These are phyloP conservation scores for Saccharomycopsis malanga DNA, from an alignment of 805 yeast genomes.

Conservation along the genomic window DNA sequence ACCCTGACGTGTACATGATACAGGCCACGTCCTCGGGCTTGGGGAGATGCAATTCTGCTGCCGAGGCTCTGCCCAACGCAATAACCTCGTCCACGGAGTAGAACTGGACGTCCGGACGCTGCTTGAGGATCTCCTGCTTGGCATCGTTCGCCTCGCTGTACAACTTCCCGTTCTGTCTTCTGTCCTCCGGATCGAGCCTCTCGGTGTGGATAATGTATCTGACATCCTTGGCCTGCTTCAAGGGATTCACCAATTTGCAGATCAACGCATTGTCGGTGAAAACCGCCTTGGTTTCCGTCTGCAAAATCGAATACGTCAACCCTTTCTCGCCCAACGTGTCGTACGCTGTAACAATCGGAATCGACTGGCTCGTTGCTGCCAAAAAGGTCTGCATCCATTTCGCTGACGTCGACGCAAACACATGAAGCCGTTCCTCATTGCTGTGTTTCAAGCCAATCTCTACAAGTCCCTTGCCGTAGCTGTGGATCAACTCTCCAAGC, in stretches of 20 bases:
- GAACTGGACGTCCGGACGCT: constrained; percentile 73
- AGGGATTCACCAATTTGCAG: constrained; percentile 59
- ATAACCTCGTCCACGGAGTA: constrained; percentile 58
- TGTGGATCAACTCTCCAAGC: constrained; percentile 41
- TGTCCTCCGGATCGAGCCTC: constrained; percentile 51
- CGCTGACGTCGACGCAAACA: constrained; percentile 82
- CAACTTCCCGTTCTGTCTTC: constrained; percentile 53
- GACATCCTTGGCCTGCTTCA: constrained; percentile 53
- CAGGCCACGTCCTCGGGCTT: constrained; percentile 56
- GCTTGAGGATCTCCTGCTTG: constrained; percentile 47
- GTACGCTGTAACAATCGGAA: constrained; percentile 92
- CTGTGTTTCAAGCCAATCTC: constrained; percentile 63
- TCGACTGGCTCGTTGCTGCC: constrained; percentile 69
- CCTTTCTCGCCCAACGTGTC: constrained; percentile 91
- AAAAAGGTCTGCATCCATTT: constrained; percentile 86
- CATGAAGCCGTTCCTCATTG: constrained; percentile 59
- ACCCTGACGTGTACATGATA: constrained; percentile 85
- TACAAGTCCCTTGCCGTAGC: constrained; percentile 68
- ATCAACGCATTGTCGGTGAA: constrained; percentile 80
- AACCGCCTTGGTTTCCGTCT: constrained; percentile 72
- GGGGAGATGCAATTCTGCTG: constrained; percentile 38
- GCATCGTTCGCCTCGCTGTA: constrained; percentile 54
- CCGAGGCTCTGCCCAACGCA: constrained; percentile 51
- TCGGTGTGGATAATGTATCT: constrained; percentile 69
- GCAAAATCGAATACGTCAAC: constrained; percentile 73